A percentile compares a stretch with the other conserved stretches of the same genome.
Conservation (phyloP, 257 asterid species). For the Petunia axillaris region DNA sequence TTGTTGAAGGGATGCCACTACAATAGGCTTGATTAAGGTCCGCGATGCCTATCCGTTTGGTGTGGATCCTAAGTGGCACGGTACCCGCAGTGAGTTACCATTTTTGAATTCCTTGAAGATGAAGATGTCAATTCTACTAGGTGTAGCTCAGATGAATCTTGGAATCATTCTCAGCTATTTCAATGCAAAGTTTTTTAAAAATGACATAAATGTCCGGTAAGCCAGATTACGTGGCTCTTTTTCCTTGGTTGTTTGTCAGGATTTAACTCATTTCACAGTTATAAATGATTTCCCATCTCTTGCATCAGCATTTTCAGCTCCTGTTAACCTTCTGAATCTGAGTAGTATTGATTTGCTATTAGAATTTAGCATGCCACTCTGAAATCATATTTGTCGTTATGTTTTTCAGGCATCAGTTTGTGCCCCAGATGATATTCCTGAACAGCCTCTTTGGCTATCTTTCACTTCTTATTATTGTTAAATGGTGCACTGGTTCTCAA, state of each 20-base stretch:
- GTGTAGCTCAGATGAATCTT: constrained; percentile 68
- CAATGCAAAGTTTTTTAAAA: constrained; percentile 57
- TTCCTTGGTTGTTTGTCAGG: constrained; percentile 18
- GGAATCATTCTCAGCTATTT: constrained; percentile 64
- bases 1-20: constrained; percentile 54
- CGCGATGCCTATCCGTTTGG: constrained; percentile 64
- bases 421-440: constrained; percentile 68
- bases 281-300: not conserved
- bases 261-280: not conserved
- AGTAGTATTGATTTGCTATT: constrained; percentile 8
- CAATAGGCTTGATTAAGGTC: constrained; percentile 53
- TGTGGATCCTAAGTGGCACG: constrained; percentile 73
- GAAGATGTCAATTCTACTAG: constrained; percentile 74
- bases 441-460: constrained; percentile 67
- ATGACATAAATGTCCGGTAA: constrained; percentile 53
- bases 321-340: not conserved
- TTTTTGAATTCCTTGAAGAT: constrained; percentile 70
- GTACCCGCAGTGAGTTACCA: constrained; percentile 67
- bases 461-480: constrained; percentile 58
- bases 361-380: constrained; percentile 20
- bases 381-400: not conserved
- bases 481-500: constrained; percentile 74
- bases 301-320: not conserved
- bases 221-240: constrained; percentile 26
- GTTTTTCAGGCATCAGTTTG: constrained; percentile 59